phyloP scores from a whole-genome alignment of 2,329 filamentous ascomycete genomes.

The Beauveria pseudobassiana region DNA sequence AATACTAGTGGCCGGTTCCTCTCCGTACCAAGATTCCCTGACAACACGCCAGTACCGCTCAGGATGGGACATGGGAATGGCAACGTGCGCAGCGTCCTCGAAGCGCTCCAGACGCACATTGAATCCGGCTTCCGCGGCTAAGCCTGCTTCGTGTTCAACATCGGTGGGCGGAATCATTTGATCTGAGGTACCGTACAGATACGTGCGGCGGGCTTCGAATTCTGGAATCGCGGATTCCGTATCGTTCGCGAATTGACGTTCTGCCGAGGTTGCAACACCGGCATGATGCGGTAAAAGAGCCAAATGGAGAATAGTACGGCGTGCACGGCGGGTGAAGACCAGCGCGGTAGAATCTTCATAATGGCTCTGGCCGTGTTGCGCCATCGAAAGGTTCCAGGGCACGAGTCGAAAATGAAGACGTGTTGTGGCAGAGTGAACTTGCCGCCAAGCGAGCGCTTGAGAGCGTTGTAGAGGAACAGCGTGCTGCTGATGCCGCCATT shows the following conservation, averaged over 20 bases:
- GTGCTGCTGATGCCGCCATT: slow-evolving; percentile 43
- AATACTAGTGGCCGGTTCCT: neutral
- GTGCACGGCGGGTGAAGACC: slow-evolving; percentile 28
- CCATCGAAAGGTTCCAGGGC: slow-evolving; percentile 37
- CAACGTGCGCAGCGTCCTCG: slow-evolving; percentile 40
- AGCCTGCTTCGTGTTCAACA: slow-evolving; percentile 39
- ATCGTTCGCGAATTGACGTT: slow-evolving; percentile 29
- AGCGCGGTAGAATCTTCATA: slow-evolving; percentile 26
- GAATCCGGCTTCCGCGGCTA: slow-evolving; percentile 33
- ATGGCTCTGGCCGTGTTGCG: slow-evolving; percentile 32
- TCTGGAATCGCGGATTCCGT: slow-evolving; percentile 26
- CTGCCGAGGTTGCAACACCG: slow-evolving; percentile 23
- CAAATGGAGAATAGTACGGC: slow-evolving; percentile 25
- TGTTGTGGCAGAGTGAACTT: slow-evolving; percentile 25
- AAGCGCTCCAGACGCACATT: slow-evolving; percentile 39
- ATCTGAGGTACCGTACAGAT: slow-evolving; percentile 45
- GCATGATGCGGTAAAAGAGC: slow-evolving; percentile 22
- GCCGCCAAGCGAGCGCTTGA: slow-evolving; percentile 19
- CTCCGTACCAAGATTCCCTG: slow-evolving; percentile 36
- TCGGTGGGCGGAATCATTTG: slow-evolving; percentile 37
- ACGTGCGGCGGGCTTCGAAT: slow-evolving; percentile 38
- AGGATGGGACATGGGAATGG: slow-evolving; percentile 38
- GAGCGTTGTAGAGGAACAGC: slow-evolving; percentile 29
- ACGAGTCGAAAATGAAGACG: slow-evolving; percentile 7
- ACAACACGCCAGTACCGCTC: slow-evolving; percentile 44